phyloP scores from a whole-genome alignment of 1,139 yeast genomes.

The Blastobotrys illinoisensis region DNA sequence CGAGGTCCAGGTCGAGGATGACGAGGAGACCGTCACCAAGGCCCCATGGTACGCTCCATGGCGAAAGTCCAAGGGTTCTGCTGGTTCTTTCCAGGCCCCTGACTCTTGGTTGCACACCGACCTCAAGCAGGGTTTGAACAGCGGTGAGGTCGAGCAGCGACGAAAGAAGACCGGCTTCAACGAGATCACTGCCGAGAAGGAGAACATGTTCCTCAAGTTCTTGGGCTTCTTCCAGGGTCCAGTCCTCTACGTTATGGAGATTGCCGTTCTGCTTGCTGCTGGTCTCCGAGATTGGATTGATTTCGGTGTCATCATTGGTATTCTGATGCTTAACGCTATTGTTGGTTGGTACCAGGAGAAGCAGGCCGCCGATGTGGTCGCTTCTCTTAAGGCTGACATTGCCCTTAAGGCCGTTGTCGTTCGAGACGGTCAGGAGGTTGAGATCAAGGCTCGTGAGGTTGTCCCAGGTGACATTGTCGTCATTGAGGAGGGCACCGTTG shows the following conservation, averaged over 20 bases:
- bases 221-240: conserved; percentile 62
- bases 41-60: conserved; percentile 26
- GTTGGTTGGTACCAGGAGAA: conserved; percentile 68
- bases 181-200: conserved; percentile 58
- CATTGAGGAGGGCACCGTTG: conserved; percentile 90
- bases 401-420: conserved; percentile 84
- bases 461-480: conserved; percentile 92
- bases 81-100: conserved; percentile 27
- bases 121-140: conserved; percentile 48
- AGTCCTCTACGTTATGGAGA: conserved; percentile 50
- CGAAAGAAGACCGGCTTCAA: conserved; percentile 60
- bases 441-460: conserved; percentile 72
- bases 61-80: conserved; percentile 16
- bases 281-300: conserved; percentile 70
- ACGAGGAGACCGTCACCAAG: conserved; percentile 17
- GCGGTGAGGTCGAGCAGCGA: conserved; percentile 50
- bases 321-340: conserved; percentile 48
- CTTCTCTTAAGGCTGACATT: conserved; percentile 86
- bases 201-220: conserved; percentile 53
- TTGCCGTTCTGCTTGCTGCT: conserved; percentile 61
- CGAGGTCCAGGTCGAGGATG: conserved; percentile 26
- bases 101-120: conserved; percentile 41
- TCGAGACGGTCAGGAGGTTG: conserved; percentile 75
- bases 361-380: conserved; percentile 95
- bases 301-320: conserved; percentile 63